Conservation (phyloP, 371 early-diverging fungal genomes). For the Mortierella sp. region DNA sequence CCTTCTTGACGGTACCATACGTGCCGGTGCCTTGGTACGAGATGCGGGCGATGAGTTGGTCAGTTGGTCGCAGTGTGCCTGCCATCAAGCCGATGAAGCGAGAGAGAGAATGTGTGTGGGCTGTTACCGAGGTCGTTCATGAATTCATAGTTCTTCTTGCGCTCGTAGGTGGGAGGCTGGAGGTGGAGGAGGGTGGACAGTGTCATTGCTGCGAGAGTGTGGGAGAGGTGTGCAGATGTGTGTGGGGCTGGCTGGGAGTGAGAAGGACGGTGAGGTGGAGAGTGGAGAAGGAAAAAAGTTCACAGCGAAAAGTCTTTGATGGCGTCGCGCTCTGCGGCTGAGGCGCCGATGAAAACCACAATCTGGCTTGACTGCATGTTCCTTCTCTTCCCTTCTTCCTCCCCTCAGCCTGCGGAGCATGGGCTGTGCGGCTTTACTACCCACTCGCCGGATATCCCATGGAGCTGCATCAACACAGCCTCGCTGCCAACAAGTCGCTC, state of each 20-base stretch:
- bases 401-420: too few species aligned
- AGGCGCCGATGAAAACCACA: background rate
- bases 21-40: constrained; percentile 70
- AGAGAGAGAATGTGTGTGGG: background rate
- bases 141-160: constrained; percentile 74
- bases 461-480: too few species aligned
- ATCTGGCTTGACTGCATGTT: too few species aligned
- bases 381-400: background rate
- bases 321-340: too few species aligned
- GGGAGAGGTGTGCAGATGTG: background rate
- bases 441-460: too few species aligned
- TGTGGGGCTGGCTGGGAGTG: background rate
- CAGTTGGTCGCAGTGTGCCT: background rate
- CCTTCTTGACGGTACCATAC: constrained; percentile 79
- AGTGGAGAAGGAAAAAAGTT: background rate
- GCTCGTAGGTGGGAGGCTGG: constrained; percentile 76
- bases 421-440: too few species aligned
- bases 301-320: background rate
- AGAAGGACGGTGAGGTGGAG: background rate
- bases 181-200: constrained; percentile 42
- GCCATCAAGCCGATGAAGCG: background rate
- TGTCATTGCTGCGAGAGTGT: constrained; percentile 21
- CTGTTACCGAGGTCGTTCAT: constrained; percentile 66
- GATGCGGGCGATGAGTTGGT: background rate
- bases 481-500: too few species aligned